These are phyloP conservation scores for Polygonum maritimum DNA, from an alignment of 148 eudicot genomes.

Conservation along the genomic window DNA sequence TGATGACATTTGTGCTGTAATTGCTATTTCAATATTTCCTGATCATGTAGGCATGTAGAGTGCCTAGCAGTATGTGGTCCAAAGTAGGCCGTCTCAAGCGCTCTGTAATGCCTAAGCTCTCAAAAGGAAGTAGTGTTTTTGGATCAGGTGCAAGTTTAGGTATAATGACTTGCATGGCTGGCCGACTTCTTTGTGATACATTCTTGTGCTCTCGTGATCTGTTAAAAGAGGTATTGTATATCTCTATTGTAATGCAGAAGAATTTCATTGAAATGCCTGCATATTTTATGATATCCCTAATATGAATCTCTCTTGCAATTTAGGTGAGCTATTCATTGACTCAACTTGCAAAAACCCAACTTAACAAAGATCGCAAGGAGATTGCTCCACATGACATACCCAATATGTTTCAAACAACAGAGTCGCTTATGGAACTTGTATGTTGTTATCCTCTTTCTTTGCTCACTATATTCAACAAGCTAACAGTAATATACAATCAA, in stretches of 20 bases:
- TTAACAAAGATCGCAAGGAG: constrained; percentile 86
- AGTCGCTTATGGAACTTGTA: constrained; percentile 80
- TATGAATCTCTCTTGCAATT: constrained; percentile 15
- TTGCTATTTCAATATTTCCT: background rate
- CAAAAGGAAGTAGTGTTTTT: constrained; percentile 58
- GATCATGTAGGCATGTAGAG: constrained; percentile 64
- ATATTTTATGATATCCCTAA: constrained; percentile 11
- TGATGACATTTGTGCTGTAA: background rate
- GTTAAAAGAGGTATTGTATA: constrained; percentile 69
- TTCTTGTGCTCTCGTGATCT: constrained; percentile 88
- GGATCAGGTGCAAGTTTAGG: constrained; percentile 97
- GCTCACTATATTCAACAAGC: background rate
- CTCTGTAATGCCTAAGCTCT: constrained; percentile 71
- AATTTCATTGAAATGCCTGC: background rate
- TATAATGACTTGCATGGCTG: constrained; percentile 92
- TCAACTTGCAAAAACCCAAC: constrained; percentile 81
- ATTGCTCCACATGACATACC: constrained; percentile 76
- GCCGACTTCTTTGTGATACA: constrained; percentile 92
- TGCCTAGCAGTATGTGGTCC: constrained; percentile 82
- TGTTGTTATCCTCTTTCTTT: constrained; percentile 17
- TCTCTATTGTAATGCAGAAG: background rate
- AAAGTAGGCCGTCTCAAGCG: constrained; percentile 95
- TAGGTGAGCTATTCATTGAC: constrained; percentile 98
- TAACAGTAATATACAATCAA: background rate
- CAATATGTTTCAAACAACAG: constrained; percentile 59